Percentiles rank a stretch among this genome's conserved stretches.
Conservation (phyloP, 2,329 filamentous ascomycete genomes). For the Penicillium glabrum region DNA sequence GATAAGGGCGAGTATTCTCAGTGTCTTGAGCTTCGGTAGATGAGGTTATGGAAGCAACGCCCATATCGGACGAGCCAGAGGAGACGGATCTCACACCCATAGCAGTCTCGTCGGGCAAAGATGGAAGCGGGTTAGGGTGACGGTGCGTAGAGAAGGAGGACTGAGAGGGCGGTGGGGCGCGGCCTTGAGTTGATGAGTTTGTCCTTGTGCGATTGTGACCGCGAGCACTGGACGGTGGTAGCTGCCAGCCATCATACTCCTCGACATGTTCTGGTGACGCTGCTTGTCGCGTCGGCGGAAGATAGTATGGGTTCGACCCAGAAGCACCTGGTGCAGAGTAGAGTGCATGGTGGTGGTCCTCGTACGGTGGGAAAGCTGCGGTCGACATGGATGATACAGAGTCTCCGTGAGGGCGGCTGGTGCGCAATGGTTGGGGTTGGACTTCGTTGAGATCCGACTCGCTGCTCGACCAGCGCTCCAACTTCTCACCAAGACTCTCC, state of each 20-base stretch:
- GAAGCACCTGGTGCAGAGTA: constrained; percentile 10
- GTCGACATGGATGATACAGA: constrained; percentile 27
- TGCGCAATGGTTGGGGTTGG: constrained; percentile 19
- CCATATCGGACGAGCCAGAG: constrained; percentile 21
- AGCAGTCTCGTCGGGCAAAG: constrained; percentile 31
- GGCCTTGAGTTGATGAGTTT: constrained; percentile 19
- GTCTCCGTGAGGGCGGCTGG: constrained; percentile 19
- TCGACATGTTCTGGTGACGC: constrained; percentile 15
- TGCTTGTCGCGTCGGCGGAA: constrained; percentile 15
- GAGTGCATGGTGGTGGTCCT: constrained; percentile 26
- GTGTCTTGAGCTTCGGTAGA: constrained; percentile 13
- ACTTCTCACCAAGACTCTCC: constrained; percentile 29
- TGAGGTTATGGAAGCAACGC: constrained; percentile 24
- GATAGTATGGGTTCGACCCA: constrained; percentile 24
- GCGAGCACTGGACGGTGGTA: constrained; percentile 1
- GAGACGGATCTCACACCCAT: constrained; percentile 17
- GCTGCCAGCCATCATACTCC: constrained; percentile 16
- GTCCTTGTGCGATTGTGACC: constrained; percentile 14
- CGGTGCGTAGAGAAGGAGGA: constrained; percentile 26
- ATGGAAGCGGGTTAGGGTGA: constrained; percentile 33
- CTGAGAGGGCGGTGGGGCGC: constrained; percentile 19
- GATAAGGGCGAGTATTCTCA: not conserved
- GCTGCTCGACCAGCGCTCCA: constrained; percentile 27
- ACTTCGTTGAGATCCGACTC: constrained; percentile 17
- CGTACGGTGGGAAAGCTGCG: constrained; percentile 28